A percentile compares a stretch with the other conserved stretches of the same genome.
Evolutionary conservation across 2,329 filamentous ascomycete species (phyloP).

Genomic region (Rhynchosporium secalis): DNA sequence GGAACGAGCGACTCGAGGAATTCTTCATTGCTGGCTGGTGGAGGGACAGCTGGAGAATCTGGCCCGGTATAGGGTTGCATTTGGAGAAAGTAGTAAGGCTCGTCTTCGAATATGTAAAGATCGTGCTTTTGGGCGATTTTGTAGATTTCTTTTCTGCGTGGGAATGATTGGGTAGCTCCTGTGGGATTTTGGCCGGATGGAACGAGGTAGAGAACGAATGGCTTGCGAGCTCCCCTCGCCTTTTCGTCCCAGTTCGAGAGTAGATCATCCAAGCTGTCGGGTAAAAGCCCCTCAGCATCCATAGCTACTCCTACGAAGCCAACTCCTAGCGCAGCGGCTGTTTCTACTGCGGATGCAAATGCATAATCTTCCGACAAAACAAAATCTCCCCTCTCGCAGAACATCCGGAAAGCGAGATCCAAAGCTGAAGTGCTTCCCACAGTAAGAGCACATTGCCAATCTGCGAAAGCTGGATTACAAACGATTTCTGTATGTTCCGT

Average conservation of each 20-base stretch:
- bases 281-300: slow-evolving; percentile 65
- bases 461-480: slow-evolving; percentile 80
- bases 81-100: slow-evolving; percentile 76
- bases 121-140: slow-evolving; percentile 69
- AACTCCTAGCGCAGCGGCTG: slow-evolving; percentile 62
- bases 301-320: slow-evolving; percentile 61
- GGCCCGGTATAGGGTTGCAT: slow-evolving; percentile 56
- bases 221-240: slow-evolving; percentile 59
- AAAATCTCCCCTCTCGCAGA: slow-evolving; percentile 73
- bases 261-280: slow-evolving; percentile 61
- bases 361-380: slow-evolving; percentile 89
- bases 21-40: slow-evolving; percentile 54
- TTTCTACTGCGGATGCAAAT: slow-evolving; percentile 72
- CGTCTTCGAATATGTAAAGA: slow-evolving; percentile 70
- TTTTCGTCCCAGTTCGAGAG: slow-evolving; percentile 64
- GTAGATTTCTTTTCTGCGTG: slow-evolving; percentile 63
- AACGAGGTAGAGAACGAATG: slow-evolving; percentile 68
- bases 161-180: slow-evolving; percentile 63
- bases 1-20: slow-evolving; percentile 76
- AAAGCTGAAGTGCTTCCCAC: slow-evolving; percentile 84
- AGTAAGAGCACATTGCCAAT: slow-evolving; percentile 84
- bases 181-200: slow-evolving; percentile 76
- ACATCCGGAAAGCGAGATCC: slow-evolving; percentile 81
- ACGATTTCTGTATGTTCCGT: slow-evolving; percentile 96
- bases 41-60: slow-evolving; percentile 47